These are phyloP conservation scores for Coniochaeta sp. DNA, from an alignment of 2,329 filamentous ascomycete species.

Conservation along the genomic window DNA sequence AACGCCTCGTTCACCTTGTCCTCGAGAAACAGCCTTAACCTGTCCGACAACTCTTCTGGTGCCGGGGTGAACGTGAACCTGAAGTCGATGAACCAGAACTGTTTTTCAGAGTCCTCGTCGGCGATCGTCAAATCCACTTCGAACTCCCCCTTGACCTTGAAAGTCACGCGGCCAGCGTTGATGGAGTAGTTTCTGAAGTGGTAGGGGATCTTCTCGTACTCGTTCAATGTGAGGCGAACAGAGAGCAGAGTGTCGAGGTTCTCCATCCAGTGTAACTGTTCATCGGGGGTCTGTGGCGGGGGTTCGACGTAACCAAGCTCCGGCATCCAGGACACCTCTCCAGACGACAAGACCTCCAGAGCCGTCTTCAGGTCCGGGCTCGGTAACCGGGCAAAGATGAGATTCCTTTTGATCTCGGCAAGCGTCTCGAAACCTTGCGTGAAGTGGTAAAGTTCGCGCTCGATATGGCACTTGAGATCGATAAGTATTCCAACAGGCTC, in stretches of 20 bases:
- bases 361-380: slow-evolving; percentile 90
- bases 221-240: slow-evolving; percentile 76
- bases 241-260: slow-evolving; percentile 80
- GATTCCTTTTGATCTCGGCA: slow-evolving; percentile 64
- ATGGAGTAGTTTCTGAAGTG: slow-evolving; percentile 74
- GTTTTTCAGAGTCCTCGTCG: slow-evolving; percentile 72
- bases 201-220: slow-evolving; percentile 67
- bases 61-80: slow-evolving; percentile 74
- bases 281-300: slow-evolving; percentile 61
- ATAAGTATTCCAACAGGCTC: slow-evolving; percentile 79
- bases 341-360: slow-evolving; percentile 73
- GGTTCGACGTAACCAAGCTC: slow-evolving; percentile 75
- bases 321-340: slow-evolving; percentile 70
- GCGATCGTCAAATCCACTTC: slow-evolving; percentile 90
- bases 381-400: slow-evolving; percentile 68
- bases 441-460: slow-evolving; percentile 54
- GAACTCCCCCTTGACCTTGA: slow-evolving; percentile 75
- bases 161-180: slow-evolving; percentile 81
- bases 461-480: slow-evolving; percentile 73
- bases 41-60: slow-evolving; percentile 52
- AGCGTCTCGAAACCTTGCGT: slow-evolving; percentile 54
- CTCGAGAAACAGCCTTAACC: slow-evolving; percentile 61
- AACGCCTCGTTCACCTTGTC: slow-evolving; percentile 65
- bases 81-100: slow-evolving; percentile 93
- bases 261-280: slow-evolving; percentile 67